phyloP scores from a whole-genome alignment of 768 basidiomycete genomes.

The Pleurotus djamor region DNA sequence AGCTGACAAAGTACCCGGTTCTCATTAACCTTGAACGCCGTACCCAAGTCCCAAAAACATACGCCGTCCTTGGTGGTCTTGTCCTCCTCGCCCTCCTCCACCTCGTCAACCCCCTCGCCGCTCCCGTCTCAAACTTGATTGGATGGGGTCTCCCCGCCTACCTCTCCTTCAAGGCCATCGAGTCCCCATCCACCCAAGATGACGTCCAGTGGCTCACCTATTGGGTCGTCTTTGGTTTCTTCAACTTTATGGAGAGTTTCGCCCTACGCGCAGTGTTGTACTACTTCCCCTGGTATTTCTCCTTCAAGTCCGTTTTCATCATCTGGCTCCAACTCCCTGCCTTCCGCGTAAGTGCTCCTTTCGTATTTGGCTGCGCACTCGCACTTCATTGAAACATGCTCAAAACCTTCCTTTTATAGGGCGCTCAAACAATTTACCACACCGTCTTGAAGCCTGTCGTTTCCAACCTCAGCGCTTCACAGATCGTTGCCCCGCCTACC shows the following conservation, averaged over 20 bases:
- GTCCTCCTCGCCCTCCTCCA: conserved; percentile 70
- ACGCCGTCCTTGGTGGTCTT: conserved; percentile 75
- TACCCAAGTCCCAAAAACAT: conserved; percentile 92
- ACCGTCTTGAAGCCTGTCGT: conserved; percentile 80
- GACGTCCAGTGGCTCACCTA: conserved; percentile 98
- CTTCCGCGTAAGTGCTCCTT: conserved; percentile 65
- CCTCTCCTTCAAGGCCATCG: conserved; percentile 93
- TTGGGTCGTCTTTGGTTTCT: conserved; percentile 93
- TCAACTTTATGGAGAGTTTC: conserved; percentile 90
- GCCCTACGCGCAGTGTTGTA: conserved; percentile 83
- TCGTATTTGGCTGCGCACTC: no score
- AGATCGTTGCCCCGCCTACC: conserved; percentile 41
- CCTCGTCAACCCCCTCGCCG: conserved; percentile 88
- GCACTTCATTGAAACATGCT: conserved; percentile 7
- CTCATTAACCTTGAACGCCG: conserved; percentile 83
- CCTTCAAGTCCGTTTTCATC: conserved; percentile 89
- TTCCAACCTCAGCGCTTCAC: conserved; percentile 51
- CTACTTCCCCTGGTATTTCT: conserved; percentile 94
- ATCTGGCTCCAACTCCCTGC: conserved; percentile 89
- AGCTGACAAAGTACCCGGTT: conserved; percentile 86
- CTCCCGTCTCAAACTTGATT: conserved; percentile 90
- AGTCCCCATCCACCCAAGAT: conserved; percentile 77
- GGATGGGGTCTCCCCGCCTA: conserved; percentile 96
- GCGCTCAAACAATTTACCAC: conserved; percentile 82
- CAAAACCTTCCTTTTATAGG: conserved; percentile 57